Evolutionary conservation across 257 asterid genomes (phyloP).

Genomic region (Petunia axillaris): DNA sequence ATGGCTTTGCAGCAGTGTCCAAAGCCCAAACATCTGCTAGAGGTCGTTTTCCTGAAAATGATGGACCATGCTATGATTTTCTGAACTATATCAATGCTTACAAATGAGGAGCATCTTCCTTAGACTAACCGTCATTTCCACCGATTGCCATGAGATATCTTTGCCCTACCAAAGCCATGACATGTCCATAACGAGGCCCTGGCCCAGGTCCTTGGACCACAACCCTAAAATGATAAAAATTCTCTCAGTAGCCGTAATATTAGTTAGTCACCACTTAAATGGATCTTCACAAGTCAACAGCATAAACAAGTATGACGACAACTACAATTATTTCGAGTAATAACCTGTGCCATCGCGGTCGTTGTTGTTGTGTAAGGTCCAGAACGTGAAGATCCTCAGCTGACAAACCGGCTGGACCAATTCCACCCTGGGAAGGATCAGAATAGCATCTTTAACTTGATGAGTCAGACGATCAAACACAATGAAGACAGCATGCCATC

Average conservation of each 20-base stretch:
- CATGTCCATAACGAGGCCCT: conserved; percentile 99
- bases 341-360: conserved; percentile 98
- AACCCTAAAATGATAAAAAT: conserved; percentile 57
- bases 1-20: conserved; percentile 99
- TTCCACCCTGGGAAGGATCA: conserved; percentile 79
- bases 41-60: conserved; percentile 83
- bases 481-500: conserved; percentile 18
- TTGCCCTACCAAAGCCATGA: conserved; percentile 99
- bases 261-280: conserved; percentile 7
- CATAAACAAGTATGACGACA: conserved; percentile 16
- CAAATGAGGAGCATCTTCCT: conserved; percentile 24
- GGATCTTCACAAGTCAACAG: conserved; percentile 17
- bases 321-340: conserved; percentile 26
- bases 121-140: conserved; percentile 92
- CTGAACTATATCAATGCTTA: conserved; percentile 25
- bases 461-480: conserved; percentile 23
- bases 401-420: conserved; percentile 99
- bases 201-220: conserved; percentile 99
- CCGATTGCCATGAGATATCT: conserved; percentile 99
- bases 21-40: conserved; percentile 99
- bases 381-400: conserved; percentile 99
- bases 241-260: conserved; percentile 3
- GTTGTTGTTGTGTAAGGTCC: conserved; percentile 92
- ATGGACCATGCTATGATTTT: conserved; percentile 36
- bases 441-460: conserved; percentile 33